Evolutionary conservation across 2,329 filamentous ascomycete species (phyloP).

Genomic region (Ophiostoma novo-ulmi): DNA sequence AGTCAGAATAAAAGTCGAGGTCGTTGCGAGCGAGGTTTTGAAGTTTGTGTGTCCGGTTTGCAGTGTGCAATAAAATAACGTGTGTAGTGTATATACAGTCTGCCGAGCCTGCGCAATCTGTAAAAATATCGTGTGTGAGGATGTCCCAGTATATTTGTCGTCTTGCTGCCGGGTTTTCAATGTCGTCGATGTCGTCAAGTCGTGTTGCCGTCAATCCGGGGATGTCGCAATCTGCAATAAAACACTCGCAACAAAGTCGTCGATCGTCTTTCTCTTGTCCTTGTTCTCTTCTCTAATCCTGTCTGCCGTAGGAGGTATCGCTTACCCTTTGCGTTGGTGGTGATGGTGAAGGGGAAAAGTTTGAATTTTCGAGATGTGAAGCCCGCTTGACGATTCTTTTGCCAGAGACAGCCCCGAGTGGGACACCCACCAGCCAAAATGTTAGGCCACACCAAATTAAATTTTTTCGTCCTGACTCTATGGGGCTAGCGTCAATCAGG

Average conservation of each 20-base stretch:
- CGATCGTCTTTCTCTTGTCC: constrained; percentile 5
- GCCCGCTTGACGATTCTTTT: constrained; percentile 22
- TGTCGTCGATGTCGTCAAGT: not conserved
- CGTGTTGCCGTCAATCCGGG: not conserved
- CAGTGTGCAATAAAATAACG: not conserved
- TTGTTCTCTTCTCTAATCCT: constrained; percentile 9
- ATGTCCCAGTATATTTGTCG: not conserved
- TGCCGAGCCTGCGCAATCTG: not conserved
- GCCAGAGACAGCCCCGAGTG: constrained; percentile 20
- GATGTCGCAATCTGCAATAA: not conserved
- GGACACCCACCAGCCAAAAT: constrained; percentile 19
- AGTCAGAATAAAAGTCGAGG: not conserved
- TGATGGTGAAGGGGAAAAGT: constrained; percentile 23
- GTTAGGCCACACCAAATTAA: constrained; percentile 26
- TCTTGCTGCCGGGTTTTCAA: not conserved
- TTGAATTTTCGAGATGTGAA: constrained; percentile 26
- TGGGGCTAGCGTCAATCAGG: constrained; percentile 22
- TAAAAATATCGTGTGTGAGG: not conserved
- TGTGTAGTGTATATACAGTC: not conserved
- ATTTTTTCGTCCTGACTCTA: constrained; percentile 22
- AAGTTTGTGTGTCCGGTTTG: not conserved
- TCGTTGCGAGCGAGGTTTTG: not conserved
- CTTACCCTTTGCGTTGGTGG: constrained; percentile 28
- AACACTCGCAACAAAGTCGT: constrained; percentile 8
- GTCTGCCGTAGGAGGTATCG: constrained; percentile 17